phyloP scores from a whole-genome alignment of 2,329 filamentous ascomycete genomes.

The Lachnellula subtilissima region DNA sequence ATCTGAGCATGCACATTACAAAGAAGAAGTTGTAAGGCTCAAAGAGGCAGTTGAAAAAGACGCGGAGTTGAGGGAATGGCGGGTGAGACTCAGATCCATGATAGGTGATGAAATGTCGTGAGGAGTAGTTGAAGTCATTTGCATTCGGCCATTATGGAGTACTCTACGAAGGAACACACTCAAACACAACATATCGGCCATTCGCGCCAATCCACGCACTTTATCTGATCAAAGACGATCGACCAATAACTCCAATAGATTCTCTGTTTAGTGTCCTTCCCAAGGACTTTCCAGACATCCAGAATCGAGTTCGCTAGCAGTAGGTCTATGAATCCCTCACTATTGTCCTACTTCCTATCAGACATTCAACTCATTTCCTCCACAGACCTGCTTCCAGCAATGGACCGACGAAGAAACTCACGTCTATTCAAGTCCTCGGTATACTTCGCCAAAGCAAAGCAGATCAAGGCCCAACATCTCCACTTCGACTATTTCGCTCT shows the following conservation, averaged over 20 bases:
- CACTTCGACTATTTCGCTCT: neutral
- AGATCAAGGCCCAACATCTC: neutral
- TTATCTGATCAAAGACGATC: too few species aligned
- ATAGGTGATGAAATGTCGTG: slow-evolving; percentile 26
- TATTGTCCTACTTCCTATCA: neutral
- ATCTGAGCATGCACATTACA: slow-evolving; percentile 6
- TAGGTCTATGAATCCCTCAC: too few species aligned
- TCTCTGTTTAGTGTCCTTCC: too few species aligned
- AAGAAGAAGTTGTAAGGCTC: neutral
- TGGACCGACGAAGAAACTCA: neutral
- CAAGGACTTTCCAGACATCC: too few species aligned
- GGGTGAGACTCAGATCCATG: slow-evolving; percentile 15
- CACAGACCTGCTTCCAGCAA: neutral
- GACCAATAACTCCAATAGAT: too few species aligned
- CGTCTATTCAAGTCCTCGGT: neutral
- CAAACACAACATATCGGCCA: too few species aligned
- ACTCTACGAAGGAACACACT: too few species aligned
- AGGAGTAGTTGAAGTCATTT: too few species aligned
- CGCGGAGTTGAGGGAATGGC: slow-evolving; percentile 16
- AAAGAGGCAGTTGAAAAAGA: slow-evolving; percentile 14
- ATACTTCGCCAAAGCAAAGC: neutral
- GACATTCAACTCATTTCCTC: neutral
- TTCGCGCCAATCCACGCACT: too few species aligned
- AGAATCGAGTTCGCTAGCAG: too few species aligned
- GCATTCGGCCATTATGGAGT: too few species aligned